Base-by-base conservation (phyloP, 179 eudicot genomes). In the Pouteria campechiana region DNA sequence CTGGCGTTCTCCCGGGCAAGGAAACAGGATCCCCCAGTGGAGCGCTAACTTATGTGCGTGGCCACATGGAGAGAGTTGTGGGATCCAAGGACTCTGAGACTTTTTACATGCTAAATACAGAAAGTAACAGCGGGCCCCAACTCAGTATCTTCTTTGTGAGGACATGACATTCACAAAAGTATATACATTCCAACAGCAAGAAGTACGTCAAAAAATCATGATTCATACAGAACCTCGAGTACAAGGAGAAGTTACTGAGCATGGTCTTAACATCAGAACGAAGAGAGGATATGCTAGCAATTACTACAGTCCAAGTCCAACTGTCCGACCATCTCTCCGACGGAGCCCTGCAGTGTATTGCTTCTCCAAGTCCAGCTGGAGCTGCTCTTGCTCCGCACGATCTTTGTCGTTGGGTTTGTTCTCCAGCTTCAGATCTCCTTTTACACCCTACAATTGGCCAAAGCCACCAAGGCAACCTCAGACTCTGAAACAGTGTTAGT, bases 381-480 rank as follows among this genome's bases (percentile, higher is more conserved):
- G 60, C 53, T 84, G 78, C 44, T 53, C 67, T 63, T 77, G 77
- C 81, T 81, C 80, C 74, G 84, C 87, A 47, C 51, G 56, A 32
- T 73, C 77, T 64, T 74, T 69, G 41, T 57, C 54, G 54, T 61
- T 72, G 35, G 64, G 64, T 55, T 70, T 69, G 20, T 55, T 25
- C 30, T 61, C 76, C 48, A 25, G 58, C 69, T 76, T 76, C 49
- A 45, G 47, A 0, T 88, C 95, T 50, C 86, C 97, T 63, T 90
- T 90, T 64, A 90, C 93, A 67, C 98, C 98, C 98, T 90, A 81
- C 98, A 90, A 81, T 76, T 66, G 79, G 93, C 88, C 85, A 87
- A 72, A 76, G 62, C 84, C 52, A 83, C 96, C 94, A 87, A 67
- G 48, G 81, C 93, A 90, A 76, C 81, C 95, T 90, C 97, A 89